A percentile compares a stretch with the other conserved stretches of the same genome.
These are phyloP conservation scores for Cocos nucifera DNA, from an alignment of 176 grass and related monocot genomes.

Conservation along the genomic window DNA sequence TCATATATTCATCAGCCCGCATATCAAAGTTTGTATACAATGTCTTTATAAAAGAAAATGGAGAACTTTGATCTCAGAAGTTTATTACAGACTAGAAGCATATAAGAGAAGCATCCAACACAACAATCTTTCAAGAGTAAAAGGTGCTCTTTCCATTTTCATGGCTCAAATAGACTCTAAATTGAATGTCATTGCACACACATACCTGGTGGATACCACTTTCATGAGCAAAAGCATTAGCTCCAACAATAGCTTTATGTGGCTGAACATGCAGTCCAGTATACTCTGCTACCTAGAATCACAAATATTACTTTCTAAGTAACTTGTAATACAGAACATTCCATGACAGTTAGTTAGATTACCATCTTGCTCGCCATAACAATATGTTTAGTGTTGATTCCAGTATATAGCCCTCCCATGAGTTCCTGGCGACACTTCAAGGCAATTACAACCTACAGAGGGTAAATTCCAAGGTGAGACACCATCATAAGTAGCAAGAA, in stretches of 20 bases:
- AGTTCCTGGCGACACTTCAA: slow-evolving; percentile 76
- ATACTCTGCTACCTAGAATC: slow-evolving; percentile 84
- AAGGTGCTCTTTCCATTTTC: too few species aligned
- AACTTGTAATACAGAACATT: slow-evolving; percentile 1
- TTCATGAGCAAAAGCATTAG: slow-evolving; percentile 99
- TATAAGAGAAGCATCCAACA: too few species aligned
- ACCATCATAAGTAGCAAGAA: neutral
- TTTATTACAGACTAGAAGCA: too few species aligned
- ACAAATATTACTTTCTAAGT: neutral
- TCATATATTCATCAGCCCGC: too few species aligned
- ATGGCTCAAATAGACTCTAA: too few species aligned
- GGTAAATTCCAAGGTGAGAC: neutral
- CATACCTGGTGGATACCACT: slow-evolving; percentile 98
- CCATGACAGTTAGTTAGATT: neutral
- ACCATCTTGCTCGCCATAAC: slow-evolving; percentile 93
- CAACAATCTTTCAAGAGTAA: too few species aligned
- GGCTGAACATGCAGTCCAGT: slow-evolving; percentile 87
- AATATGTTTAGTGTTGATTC: slow-evolving; percentile 84
- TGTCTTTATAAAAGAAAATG: too few species aligned
- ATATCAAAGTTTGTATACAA: too few species aligned
- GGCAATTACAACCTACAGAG: slow-evolving; percentile 71
- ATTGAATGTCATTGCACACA: slow-evolving; percentile 1
- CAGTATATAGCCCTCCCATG: slow-evolving; percentile 72
- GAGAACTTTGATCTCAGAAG: too few species aligned
- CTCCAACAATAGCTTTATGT: slow-evolving; percentile 98